phyloP scores from a whole-genome alignment of 306 rosid genomes.

The Prunus salicina region DNA sequence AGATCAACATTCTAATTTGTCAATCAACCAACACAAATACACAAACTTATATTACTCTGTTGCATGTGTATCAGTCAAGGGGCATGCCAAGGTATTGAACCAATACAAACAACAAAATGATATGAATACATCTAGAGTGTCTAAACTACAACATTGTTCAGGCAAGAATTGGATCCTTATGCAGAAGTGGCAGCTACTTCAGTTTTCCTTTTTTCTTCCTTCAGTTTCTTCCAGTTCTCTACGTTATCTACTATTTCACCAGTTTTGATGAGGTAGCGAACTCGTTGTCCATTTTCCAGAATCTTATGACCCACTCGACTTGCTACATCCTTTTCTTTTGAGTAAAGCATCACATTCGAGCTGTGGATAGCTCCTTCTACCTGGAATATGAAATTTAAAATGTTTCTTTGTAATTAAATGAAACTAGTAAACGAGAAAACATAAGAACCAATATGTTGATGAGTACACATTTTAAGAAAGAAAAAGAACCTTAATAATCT shows the following conservation, averaged over 20 bases:
- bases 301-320: conserved; percentile 92
- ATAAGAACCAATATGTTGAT: background rate
- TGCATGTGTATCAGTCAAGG: background rate
- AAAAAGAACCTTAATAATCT: conserved; percentile 68
- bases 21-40: conserved; percentile 2
- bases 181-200: conserved; percentile 58
- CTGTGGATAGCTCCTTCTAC: conserved; percentile 89
- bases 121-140: conserved; percentile 28
- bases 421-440: conserved; percentile 12
- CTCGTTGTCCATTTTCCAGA: conserved; percentile 76
- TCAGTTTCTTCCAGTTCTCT: conserved; percentile 80
- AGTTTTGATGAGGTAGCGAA: conserved; percentile 85
- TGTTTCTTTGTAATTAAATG: background rate
- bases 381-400: conserved; percentile 36
- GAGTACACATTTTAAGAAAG: conserved; percentile 11
- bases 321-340: conserved; percentile 78
- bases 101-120: conserved; percentile 14
- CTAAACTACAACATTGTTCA: conserved; percentile 29
- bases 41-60: conserved; percentile 2
- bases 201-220: conserved; percentile 53
- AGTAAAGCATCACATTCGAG: conserved; percentile 96
- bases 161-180: conserved; percentile 28
- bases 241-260: conserved; percentile 74
- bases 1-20: background rate
- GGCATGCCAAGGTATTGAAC: conserved; percentile 19